Base-by-base conservation (phyloP, 495 filamentous ascomycete genomes). In the Physcia stellaris region DNA sequence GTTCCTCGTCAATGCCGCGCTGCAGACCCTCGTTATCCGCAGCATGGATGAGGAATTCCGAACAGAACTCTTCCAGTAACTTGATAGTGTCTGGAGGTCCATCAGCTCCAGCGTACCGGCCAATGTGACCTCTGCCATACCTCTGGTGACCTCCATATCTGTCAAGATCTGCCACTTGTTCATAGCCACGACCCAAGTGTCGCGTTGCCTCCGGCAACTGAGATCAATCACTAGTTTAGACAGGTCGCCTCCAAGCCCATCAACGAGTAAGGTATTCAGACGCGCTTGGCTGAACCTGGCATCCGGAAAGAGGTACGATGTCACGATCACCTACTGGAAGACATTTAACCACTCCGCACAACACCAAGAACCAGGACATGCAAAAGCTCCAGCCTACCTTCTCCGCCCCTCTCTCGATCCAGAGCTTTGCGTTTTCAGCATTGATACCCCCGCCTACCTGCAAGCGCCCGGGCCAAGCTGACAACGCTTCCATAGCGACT, bases 111-210 rank as follows among this genome's bases (percentile, higher is more conserved):
- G n/a, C n/a, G n/a, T n/a, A n/a, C n/a, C n/a, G n/a, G n/a, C n/a
- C n/a, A 21, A 5, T 37, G 5, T 24, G 12, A 19, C 21, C 40
- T 18, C 13, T 22, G 15, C 16, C 21, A 2, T 62, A 83, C 90
- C 79, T 64, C 80, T 63, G 50, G 75, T 84, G 40, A 96, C 75
- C 51, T 95, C 88, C 77, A 92, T 86, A 53, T 94, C 83, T 1
- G 90, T 96, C 41, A 96, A 77, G 3, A 83, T 88, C 63, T 95
- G 88, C 90, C 90, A 98, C 58, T 92, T 88, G 55, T 96, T 80
- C 84, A 90, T 98, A 28, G 90, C 88, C 21, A 98, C 88, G 43
- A 84, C 79, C 87, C 90, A 98, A 34, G 46, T 71, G 11, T 73
- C 63, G 13, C 69, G 83, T 40, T 75, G 73, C 31, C 73, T 62